A percentile compares a stretch with the other conserved stretches of the same genome.
Conservation (phyloP, 2,329 filamentous ascomycete species). For the Berkeleyomyces rouxiae region DNA sequence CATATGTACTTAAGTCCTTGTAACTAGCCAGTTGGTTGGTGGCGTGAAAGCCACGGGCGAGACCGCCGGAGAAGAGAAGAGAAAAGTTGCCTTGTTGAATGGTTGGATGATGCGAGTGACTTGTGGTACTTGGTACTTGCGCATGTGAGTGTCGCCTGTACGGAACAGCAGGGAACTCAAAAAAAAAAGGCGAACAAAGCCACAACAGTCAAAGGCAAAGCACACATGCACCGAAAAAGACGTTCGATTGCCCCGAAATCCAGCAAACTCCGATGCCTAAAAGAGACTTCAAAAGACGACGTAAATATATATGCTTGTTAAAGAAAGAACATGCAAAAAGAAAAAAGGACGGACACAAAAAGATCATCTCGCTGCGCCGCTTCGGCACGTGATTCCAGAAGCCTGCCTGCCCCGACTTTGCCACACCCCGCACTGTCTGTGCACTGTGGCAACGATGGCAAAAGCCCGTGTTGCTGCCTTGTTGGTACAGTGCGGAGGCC, state of each 20-base stretch:
- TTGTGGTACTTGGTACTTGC: not conserved
- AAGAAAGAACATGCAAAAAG: not conserved
- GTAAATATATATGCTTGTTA: not conserved
- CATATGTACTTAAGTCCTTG: not conserved
- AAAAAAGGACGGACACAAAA: not conserved
- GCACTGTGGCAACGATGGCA: not conserved
- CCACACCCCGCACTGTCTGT: not conserved
- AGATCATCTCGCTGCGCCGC: not conserved
- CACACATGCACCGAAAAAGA: not conserved
- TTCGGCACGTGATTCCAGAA: not conserved
- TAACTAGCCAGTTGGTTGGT: not conserved
- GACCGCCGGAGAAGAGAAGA: too few species aligned
- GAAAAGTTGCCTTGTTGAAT: too few species aligned
- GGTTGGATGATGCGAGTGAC: not conserved
- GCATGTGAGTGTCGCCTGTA: not conserved
- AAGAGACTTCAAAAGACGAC: not conserved
- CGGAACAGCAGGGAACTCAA: not conserved
- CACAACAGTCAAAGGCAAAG: not conserved
- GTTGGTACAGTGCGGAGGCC: not conserved
- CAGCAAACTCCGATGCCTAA: not conserved
- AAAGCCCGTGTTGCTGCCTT: not conserved
- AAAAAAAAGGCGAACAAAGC: not conserved
- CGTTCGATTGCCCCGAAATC: not conserved
- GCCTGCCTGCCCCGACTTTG: not conserved
- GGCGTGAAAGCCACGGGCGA: too few species aligned